Conservation (phyloP, 2,329 filamentous ascomycete species). For the Colletotrichum tabaci region DNA sequence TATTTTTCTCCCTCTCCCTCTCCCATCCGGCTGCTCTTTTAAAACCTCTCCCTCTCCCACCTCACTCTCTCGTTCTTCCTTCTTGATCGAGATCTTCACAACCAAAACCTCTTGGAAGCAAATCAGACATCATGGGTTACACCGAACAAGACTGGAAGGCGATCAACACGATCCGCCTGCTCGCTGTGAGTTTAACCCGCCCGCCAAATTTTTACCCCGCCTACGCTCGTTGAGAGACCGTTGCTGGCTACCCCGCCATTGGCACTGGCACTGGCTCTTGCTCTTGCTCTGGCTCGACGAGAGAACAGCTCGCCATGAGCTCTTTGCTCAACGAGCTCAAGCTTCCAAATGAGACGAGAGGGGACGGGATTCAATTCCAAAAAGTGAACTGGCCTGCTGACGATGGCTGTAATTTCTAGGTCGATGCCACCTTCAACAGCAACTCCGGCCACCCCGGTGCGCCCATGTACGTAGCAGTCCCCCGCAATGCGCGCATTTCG, state of each 20-base stretch:
- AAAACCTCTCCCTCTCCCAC: slow-evolving; percentile 27
- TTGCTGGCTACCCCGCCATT: slow-evolving; percentile 54
- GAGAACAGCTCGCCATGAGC: slow-evolving; percentile 8
- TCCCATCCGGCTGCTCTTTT: slow-evolving; percentile 24
- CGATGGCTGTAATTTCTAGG: slow-evolving; percentile 68
- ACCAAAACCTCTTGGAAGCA: slow-evolving; percentile 42
- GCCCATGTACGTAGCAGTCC: slow-evolving; percentile 82
- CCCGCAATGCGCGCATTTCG: slow-evolving; percentile 8
- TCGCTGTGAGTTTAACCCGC: slow-evolving; percentile 81
- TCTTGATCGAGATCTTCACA: slow-evolving; percentile 28
- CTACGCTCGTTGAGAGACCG: slow-evolving; percentile 48
- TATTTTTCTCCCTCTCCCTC: slow-evolving; percentile 35
- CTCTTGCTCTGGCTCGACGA: slow-evolving; percentile 32
- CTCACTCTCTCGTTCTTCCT: slow-evolving; percentile 45
- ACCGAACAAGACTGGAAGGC: slow-evolving; percentile 88
- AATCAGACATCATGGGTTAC: slow-evolving; percentile 83
- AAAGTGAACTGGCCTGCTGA: neutral
- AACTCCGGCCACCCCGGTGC: slow-evolving; percentile 99
- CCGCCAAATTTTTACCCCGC: slow-evolving; percentile 50
- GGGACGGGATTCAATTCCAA: neutral
- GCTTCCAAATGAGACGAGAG: neutral
- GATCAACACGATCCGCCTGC: slow-evolving; percentile 97
- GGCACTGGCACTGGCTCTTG: slow-evolving; percentile 35
- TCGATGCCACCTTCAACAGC: slow-evolving; percentile 95
- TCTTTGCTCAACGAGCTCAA: neutral